Conservation (phyloP, 2,329 filamentous ascomycete species). For the Sclerotinia glacialis region DNA sequence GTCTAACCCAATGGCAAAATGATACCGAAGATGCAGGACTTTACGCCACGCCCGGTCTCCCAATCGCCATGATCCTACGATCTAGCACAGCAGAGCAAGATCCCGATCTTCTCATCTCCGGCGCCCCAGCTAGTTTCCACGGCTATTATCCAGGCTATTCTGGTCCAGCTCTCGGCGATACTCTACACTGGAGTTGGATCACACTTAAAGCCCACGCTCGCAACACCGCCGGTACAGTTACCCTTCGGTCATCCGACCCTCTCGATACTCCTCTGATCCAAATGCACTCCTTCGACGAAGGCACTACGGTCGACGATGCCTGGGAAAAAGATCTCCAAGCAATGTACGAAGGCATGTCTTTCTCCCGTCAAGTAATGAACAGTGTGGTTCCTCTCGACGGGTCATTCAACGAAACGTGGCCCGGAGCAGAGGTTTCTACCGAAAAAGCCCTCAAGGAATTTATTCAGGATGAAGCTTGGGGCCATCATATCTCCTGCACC, state of each 20-base stretch:
- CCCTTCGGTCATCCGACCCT: constrained; percentile 58
- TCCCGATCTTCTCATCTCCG: constrained; percentile 26
- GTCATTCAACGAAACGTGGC: constrained; percentile 44
- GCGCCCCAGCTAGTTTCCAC: constrained; percentile 28
- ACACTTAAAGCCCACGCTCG: constrained; percentile 57
- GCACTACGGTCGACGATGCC: not conserved
- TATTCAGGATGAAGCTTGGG: constrained; percentile 51
- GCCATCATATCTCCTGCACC: constrained; percentile 55
- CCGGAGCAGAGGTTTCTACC: constrained; percentile 42
- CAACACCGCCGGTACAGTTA: constrained; percentile 60
- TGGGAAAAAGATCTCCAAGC: constrained; percentile 27
- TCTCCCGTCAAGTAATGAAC: constrained; percentile 41
- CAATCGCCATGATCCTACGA: constrained; percentile 32
- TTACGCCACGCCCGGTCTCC: constrained; percentile 51
- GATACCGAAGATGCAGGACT: constrained; percentile 22
- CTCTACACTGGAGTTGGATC: constrained; percentile 25
- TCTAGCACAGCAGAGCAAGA: constrained; percentile 18
- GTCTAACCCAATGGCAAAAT: constrained; percentile 37
- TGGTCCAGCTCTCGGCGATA: constrained; percentile 42
- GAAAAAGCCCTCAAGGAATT: constrained; percentile 45
- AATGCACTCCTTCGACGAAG: constrained; percentile 55
- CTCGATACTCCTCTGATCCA: constrained; percentile 61
- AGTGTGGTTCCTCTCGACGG: constrained; percentile 43
- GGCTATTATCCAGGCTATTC: constrained; percentile 43
- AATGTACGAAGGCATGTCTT: constrained; percentile 24